These are phyloP conservation scores for Neopestalotiopsis rosae DNA, from an alignment of 2,329 filamentous ascomycete species.

Conservation along the genomic window DNA sequence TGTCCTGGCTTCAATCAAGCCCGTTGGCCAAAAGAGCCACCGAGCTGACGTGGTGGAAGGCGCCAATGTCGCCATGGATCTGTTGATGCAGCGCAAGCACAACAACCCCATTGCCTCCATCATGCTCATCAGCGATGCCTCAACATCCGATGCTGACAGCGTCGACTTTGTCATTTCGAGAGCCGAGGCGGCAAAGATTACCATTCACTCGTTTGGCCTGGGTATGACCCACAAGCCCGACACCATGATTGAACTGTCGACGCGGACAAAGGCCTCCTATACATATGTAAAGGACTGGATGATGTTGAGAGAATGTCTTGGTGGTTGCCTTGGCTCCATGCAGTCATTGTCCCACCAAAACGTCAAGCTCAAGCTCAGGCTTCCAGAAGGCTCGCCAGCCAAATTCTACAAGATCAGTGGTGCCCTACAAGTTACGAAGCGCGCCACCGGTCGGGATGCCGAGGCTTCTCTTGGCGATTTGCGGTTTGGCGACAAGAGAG, in stretches of 20 bases:
- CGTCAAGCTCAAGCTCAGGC: conserved; percentile 89
- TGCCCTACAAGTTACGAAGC: conserved; percentile 93
- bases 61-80: conserved; percentile 96
- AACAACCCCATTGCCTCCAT: conserved; percentile 96
- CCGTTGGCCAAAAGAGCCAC: conserved; percentile 94
- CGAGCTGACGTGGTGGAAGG: conserved; percentile 97
- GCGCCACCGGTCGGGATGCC: conserved; percentile 90
- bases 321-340: conserved; percentile 88
- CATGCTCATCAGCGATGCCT: conserved; percentile 95
- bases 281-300: conserved; percentile 99
- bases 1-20: conserved; percentile 84
- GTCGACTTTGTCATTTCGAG: conserved; percentile 97
- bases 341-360: conserved; percentile 98
- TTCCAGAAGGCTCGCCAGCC: conserved; percentile 94
- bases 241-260: conserved; percentile 97
- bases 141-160: conserved; percentile 90
- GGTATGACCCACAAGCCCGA: conserved; percentile 98
- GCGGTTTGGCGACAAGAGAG: conserved; percentile 91
- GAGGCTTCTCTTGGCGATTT: conserved; percentile 92
- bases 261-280: conserved; percentile 93
- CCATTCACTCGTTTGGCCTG: conserved; percentile 94
- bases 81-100: conserved; percentile 96
- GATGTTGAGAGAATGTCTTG: conserved; percentile 97
- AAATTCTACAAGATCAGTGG: conserved; percentile 99
- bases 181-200: conserved; percentile 95